Evolutionary conservation across 1,139 yeast species (phyloP).

Genomic region (Hyphopichia khmerensis): DNA sequence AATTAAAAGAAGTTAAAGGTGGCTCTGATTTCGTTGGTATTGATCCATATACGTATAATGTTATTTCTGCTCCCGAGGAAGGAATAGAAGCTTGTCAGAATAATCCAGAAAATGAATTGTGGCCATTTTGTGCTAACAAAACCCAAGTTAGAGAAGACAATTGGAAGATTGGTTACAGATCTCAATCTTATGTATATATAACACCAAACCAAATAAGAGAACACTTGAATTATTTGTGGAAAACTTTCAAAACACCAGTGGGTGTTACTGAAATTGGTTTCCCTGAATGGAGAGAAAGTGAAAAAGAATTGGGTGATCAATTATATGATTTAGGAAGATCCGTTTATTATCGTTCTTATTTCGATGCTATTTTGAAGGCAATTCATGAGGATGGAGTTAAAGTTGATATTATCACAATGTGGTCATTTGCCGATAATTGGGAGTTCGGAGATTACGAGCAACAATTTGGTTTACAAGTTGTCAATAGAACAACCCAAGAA

Average conservation of each 20-base stretch:
- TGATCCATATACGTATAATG: conserved; percentile 33
- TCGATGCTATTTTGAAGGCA: conserved; percentile 25
- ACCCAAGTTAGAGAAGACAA: conserved; percentile 17
- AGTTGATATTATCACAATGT: conserved; percentile 31
- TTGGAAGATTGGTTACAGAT: conserved; percentile 29
- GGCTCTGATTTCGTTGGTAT: conserved; percentile 33
- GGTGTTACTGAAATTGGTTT: conserved; percentile 33
- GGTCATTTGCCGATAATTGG: conserved; percentile 35
- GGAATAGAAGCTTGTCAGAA: conserved; percentile 17
- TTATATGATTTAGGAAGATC: conserved; percentile 27
- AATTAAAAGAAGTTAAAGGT: conserved; percentile 18
- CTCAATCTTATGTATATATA: conserved; percentile 21
- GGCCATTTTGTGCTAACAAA: conserved; percentile 21
- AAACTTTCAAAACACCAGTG: conserved; percentile 19
- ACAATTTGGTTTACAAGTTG: conserved; percentile 34
- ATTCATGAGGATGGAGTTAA: conserved; percentile 24
- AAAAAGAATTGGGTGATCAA: conserved; percentile 24
- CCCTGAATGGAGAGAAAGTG: conserved; percentile 30
- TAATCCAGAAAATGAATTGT: conserved; percentile 12
- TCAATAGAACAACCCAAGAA: conserved; percentile 30
- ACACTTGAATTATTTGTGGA: conserved; percentile 18
- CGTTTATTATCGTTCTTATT: conserved; percentile 25
- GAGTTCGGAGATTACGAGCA: conserved; percentile 32
- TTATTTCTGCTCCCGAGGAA: conserved; percentile 18
- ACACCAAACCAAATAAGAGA: conserved; percentile 19